Base-by-base conservation (phyloP, 176 grass and related monocot species). In the Saccharum officinarum region DNA sequence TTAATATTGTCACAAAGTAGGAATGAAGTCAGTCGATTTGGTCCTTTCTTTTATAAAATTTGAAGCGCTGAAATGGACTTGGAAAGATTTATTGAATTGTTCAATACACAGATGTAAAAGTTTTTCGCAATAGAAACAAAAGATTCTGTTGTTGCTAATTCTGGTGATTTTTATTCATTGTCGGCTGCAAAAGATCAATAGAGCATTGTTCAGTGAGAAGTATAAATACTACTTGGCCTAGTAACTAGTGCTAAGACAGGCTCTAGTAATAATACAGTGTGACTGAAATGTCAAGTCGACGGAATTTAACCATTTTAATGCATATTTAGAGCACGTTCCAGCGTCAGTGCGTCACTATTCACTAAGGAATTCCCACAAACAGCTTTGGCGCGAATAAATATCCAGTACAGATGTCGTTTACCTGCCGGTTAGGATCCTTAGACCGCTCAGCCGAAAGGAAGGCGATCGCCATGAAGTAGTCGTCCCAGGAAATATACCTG, bases 391-490 rank as follows among this genome's bases (percentile, higher is more conserved):
- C 80, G 75, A 46, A n/a, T 41, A 31, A 30, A 22, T 30, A 33
- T 71, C 47, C 39, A 82, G 17, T 15, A 79, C 26, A 52, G 7
- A 49, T 75, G 34, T 15, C 5, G 7, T 61, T 68, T 75, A 98
- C 97, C 93, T 98, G 97, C 78, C 97, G 80, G 8, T 94, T 98
- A 50, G 97, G 97, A 87, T 98, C 97, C 82, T 98, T 98, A 7
- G 92, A 98, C 20, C 91, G 97, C 73, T 98, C 80, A 34, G 97
- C 97, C 1, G 97, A 98, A 74, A 98, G 92, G 71, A 98, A 98
- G 2, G 97, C 97, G n/a, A 98, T 91, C 30, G 97, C 91, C 97
- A 98, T 98, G 86, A 98, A 98, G 87, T 98, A 98, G 57, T 98
- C 97, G 69, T 98, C 97, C 97, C 97, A 98, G 2, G 89, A 92